Percentiles rank a stretch among this genome's conserved stretches.
Evolutionary conservation across 768 basidiomycete species (phyloP).

Genomic region (Lentinula raphanica): DNA sequence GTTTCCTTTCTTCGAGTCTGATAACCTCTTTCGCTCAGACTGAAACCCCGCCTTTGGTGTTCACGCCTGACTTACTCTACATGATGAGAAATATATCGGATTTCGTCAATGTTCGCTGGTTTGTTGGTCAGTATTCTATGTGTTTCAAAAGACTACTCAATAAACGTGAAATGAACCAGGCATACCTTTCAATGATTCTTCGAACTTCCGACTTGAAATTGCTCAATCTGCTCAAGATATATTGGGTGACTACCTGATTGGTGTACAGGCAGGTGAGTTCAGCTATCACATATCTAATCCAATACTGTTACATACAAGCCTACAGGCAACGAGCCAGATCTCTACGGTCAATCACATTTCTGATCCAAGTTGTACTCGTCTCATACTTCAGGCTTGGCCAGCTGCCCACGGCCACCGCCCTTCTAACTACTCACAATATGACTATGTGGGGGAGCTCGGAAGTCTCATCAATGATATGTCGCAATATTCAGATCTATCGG

Average conservation of each 20-base stretch:
- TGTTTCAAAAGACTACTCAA: too few species aligned
- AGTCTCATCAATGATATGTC: conserved; percentile 29
- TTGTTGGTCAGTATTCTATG: conserved; percentile 27
- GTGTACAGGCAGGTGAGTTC: conserved; percentile 46
- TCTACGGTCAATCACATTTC: background rate
- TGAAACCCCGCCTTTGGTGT: conserved; percentile 47
- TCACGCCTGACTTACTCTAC: conserved; percentile 48
- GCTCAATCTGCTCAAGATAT: conserved; percentile 45
- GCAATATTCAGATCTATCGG: conserved; percentile 19
- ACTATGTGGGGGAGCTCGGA: conserved; percentile 34
- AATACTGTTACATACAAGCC: background rate
- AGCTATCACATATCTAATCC: background rate
- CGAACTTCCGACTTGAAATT: conserved; percentile 36
- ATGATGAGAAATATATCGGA: conserved; percentile 43
- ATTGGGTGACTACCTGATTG: conserved; percentile 47
- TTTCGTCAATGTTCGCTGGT: conserved; percentile 45
- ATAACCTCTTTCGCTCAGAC: conserved; percentile 26
- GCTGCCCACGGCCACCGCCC: conserved; percentile 18
- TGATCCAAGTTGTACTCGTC: background rate
- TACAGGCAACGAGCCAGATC: conserved; percentile 34
- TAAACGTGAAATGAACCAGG: background rate
- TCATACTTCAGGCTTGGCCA: conserved; percentile 47
- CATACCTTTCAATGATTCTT: conserved; percentile 47
- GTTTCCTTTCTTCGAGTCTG: too few species aligned
- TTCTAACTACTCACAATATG: conserved; percentile 2